Evolutionary conservation across 192 early-diverging fungal species (phyloP), one percentile per base, ranked within the genome.

Genomic region (Ambispora gerdemannii): DNA sequence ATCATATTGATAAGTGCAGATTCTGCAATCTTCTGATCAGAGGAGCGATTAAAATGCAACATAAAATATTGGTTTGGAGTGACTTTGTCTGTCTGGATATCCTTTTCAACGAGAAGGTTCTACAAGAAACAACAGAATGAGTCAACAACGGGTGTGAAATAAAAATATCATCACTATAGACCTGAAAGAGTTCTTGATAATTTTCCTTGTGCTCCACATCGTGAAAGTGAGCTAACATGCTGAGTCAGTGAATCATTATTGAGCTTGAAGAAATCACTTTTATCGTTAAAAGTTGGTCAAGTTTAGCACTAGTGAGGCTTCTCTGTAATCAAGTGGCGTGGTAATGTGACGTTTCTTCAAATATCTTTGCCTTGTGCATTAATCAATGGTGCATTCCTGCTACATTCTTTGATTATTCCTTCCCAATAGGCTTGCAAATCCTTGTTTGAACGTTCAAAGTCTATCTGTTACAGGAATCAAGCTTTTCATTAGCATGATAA

Each of bases 1-100:
- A 64, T 64, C 63, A 64, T 64, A 31, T 64, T n/a, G n/a, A n/a
- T 35, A 24, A 64, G 63, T 3, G 32, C 63, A 63, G 32, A 6
- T 47, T 63, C 28, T 4, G 62, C 32, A 34, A 63, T 28, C 38
- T 15, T 15, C 7, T 6, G 38, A 43, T 43, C 15, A 15, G 38
- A 15, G 38, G 7, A 15, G 15, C 38, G 15, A 15, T 43, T 43
- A 1, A 63, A 0, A 1, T n/a, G 31, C 61, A 63, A 15, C 0
- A 63, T 2, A 0, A 63, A 30, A 38, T 63, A 63, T 30, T 63
- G 61, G 61, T 31, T 3, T 10, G 61, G 61, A 19, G n/a, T 0
- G 30, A 63, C 27, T 4, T 3, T 63, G n/a, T 38, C 30, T 28
- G 61, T 20, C n/a, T 63, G 24, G 2, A 31, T 30, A 31, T 63